Evolutionary conservation across 305 asterid species (phyloP).

Genomic region (Fraxinus sp.): DNA sequence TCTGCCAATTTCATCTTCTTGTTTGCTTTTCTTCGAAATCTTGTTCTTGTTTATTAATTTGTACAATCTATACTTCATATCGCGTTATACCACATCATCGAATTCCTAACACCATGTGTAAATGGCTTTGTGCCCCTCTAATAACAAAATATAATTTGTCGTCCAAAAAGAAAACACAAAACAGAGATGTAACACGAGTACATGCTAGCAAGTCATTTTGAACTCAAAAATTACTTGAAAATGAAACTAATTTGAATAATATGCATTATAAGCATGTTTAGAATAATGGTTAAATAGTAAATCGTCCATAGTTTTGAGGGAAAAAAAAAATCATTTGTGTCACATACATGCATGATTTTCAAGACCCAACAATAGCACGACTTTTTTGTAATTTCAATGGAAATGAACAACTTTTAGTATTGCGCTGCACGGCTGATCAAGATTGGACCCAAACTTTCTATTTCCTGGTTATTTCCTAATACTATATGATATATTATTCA

Average conservation of each 20-base stretch:
- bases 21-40: too few species aligned
- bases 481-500: background rate
- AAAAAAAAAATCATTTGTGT: background rate
- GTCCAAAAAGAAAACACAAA: background rate
- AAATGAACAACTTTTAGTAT: background rate
- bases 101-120: too few species aligned
- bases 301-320: too few species aligned
- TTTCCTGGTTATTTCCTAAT: background rate
- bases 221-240: too few species aligned
- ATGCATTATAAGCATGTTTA: too few species aligned
- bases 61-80: too few species aligned
- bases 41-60: too few species aligned
- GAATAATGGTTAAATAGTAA: too few species aligned
- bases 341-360: background rate
- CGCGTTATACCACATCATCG: too few species aligned
- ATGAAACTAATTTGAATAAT: too few species aligned
- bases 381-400: background rate
- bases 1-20: too few species aligned
- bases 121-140: background rate
- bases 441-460: background rate
- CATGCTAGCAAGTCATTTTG: background rate
- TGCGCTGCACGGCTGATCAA: background rate
- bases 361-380: background rate
- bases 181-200: background rate
- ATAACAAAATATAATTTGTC: background rate